Conservation (phyloP, 306 rosid species). For the Pueraria montana region DNA sequence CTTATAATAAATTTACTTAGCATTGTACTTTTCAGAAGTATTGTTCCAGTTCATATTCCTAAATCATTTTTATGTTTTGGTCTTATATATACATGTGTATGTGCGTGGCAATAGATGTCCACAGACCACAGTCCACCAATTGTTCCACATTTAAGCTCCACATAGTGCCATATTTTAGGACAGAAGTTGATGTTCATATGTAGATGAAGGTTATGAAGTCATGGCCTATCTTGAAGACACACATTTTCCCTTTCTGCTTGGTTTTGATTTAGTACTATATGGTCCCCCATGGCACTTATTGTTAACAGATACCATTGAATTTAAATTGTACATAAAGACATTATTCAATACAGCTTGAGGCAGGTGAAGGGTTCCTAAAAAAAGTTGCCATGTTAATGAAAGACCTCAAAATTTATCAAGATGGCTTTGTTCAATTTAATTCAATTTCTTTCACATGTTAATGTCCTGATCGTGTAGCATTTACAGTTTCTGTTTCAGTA, state of each 20-base stretch:
- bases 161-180: background rate
- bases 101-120: background rate
- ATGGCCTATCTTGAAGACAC: background rate
- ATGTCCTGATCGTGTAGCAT: background rate
- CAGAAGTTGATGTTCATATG: conserved; percentile 2
- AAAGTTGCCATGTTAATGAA: background rate
- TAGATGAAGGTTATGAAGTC: background rate
- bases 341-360: background rate
- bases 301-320: background rate
- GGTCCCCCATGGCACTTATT: conserved; percentile 1
- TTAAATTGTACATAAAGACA: background rate
- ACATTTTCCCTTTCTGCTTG: background rate
- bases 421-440: background rate
- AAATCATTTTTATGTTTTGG: background rate
- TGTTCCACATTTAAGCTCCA: background rate
- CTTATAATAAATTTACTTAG: background rate
- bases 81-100: background rate
- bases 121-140: background rate
- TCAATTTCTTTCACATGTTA: background rate
- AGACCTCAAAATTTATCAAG: background rate
- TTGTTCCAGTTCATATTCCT: background rate
- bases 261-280: background rate
- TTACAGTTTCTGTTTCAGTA: conserved; percentile 11
- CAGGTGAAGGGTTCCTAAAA: conserved; percentile 20
- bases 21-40: background rate